Evolutionary conservation across 2,329 filamentous ascomycete genomes (phyloP).

Genomic region (Myriosclerotinia curreyana): DNA sequence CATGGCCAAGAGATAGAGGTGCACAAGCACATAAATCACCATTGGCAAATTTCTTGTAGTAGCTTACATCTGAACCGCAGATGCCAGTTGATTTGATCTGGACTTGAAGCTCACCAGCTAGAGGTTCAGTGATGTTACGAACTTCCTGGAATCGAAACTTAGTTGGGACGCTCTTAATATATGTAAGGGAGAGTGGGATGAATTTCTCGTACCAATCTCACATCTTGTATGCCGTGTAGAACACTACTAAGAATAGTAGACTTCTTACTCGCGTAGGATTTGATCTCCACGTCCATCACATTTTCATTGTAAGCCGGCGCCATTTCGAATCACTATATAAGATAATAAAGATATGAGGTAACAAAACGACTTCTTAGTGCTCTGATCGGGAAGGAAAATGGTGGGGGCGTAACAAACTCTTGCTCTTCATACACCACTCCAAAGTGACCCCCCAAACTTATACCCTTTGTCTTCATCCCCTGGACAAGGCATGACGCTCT

Average conservation of each 20-base stretch:
- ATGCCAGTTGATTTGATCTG: conserved; percentile 64
- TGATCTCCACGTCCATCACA: conserved; percentile 12
- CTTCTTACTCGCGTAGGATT: conserved; percentile 23
- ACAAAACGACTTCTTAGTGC: conserved; percentile 1
- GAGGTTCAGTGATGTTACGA: conserved; percentile 45
- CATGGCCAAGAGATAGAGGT: conserved; percentile 63
- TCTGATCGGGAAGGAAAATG: conserved; percentile 16
- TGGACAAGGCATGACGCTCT: neutral
- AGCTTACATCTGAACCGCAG: conserved; percentile 67
- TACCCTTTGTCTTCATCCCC: conserved; percentile 18
- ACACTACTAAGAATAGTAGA: conserved; percentile 51
- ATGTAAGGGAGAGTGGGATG: neutral
- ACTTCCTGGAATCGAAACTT: conserved; percentile 45
- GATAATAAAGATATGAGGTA: conserved; percentile 20
- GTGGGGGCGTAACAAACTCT: conserved; percentile 14
- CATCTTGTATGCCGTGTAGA: conserved; percentile 55
- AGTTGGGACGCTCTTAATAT: neutral
- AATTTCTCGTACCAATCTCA: conserved; percentile 51
- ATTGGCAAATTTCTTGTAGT: conserved; percentile 71
- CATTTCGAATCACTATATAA: conserved; percentile 24
- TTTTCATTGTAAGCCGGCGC: conserved; percentile 26
- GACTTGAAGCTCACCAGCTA: conserved; percentile 58
- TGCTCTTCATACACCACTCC: conserved; percentile 1
- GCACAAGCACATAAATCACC: conserved; percentile 65
- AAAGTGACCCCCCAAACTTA: conserved; percentile 24